A percentile compares a stretch with the other conserved stretches of the same genome.
These are phyloP conservation scores for Phytophthora pistaciae DNA, from an alignment of 352 stramenopile genomes.

Conservation along the genomic window DNA sequence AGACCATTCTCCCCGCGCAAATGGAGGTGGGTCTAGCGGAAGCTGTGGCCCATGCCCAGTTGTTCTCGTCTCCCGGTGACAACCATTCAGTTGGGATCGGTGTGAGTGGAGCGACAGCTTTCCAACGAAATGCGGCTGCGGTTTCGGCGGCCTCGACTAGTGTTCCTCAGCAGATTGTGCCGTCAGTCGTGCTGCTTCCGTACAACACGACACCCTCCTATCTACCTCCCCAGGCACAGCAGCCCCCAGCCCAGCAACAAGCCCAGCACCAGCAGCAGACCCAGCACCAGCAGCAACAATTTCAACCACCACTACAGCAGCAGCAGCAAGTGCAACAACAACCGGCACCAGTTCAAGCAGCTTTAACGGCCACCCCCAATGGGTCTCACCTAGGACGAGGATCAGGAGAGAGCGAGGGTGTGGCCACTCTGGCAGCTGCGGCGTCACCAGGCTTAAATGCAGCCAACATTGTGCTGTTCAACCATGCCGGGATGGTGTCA, in stretches of 20 bases:
- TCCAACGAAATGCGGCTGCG: conserved; percentile 13
- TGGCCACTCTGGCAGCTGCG: conserved; percentile 23
- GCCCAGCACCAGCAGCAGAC: not conserved
- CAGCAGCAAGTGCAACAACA: conserved; percentile 18
- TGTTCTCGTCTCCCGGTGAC: conserved; percentile 14
- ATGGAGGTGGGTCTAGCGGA: conserved; percentile 35
- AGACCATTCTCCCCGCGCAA: conserved; percentile 25
- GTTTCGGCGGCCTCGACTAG: conserved; percentile 9
- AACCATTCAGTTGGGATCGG: conserved; percentile 9
- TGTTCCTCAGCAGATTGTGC: conserved; percentile 22
- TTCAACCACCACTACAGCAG: conserved; percentile 15
- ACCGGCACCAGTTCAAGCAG: conserved; percentile 6
- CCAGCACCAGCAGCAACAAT: conserved; percentile 8
- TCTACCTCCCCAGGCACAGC: conserved; percentile 20
- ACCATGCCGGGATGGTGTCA: conserved; percentile 27
- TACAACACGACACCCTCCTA: conserved; percentile 33
- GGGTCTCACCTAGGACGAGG: not conserved
- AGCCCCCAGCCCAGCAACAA: conserved; percentile 5
- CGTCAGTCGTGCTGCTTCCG: conserved; percentile 44
- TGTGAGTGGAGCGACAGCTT: conserved; percentile 11
- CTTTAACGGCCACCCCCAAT: conserved; percentile 15
- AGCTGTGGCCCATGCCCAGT: conserved; percentile 26
- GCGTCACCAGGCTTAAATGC: conserved; percentile 16
- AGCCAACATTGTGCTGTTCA: conserved; percentile 29
- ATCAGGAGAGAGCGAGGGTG: conserved; percentile 11